Percentiles rank a stretch among this genome's conserved stretches.
phyloP scores from a whole-genome alignment of 495 filamentous ascomycete genomes.

The Apiosordaria backusii region DNA sequence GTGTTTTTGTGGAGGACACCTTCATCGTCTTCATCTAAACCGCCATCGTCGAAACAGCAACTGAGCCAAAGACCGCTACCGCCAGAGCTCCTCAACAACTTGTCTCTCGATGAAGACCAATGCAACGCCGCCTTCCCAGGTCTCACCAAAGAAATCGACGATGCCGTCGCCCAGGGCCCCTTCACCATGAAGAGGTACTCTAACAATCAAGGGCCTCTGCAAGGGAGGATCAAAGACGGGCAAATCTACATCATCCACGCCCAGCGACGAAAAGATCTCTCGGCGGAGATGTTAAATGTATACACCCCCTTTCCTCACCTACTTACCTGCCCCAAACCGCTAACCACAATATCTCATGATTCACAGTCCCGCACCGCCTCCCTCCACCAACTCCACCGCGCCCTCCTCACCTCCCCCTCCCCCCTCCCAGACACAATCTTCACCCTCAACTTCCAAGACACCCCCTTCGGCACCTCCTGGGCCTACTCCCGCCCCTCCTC shows the following conservation, averaged over 20 bases:
- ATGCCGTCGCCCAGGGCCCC: constrained; percentile 41
- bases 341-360: neutral
- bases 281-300: constrained; percentile 40
- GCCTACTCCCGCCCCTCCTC: constrained; percentile 40
- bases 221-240: constrained; percentile 44
- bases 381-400: constrained; percentile 49
- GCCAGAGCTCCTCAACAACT: constrained; percentile 35
- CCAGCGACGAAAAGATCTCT: constrained; percentile 38
- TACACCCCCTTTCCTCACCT: constrained; percentile 2
- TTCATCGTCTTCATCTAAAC: constrained; percentile 1
- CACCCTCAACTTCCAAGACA: constrained; percentile 43
- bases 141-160: constrained; percentile 44
- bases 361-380: constrained; percentile 38
- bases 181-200: constrained; percentile 38
- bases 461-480: constrained; percentile 37
- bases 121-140: constrained; percentile 45
- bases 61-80: constrained; percentile 13
- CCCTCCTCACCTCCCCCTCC: constrained; percentile 47
- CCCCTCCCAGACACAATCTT: constrained; percentile 62
- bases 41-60: neutral
- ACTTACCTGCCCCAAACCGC: neutral
- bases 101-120: constrained; percentile 39
- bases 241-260: constrained; percentile 44
- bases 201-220: constrained; percentile 37
- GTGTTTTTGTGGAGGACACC: constrained; percentile 28